Evolutionary conservation across 169 alveolate genomes (phyloP), one percentile per base, ranked within the genome.

Genomic region (Cryptosporidium sp.): DNA sequence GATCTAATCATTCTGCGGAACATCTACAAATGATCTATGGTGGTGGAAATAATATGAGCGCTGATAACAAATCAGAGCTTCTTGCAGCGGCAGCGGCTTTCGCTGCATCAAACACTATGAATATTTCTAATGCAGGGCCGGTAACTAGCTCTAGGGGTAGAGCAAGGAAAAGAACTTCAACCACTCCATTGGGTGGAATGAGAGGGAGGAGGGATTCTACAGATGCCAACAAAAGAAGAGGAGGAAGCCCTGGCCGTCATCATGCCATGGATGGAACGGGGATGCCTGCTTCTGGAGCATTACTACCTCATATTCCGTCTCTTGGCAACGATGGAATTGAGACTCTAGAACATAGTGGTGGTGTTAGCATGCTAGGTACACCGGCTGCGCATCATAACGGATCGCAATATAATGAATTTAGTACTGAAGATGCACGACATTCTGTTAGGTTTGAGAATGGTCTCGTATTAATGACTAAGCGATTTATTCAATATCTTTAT

Each of bases 61-160:
- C 89, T 45, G 89, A 80, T 42, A 80, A 80, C 45, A 80, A 80
- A 62, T 80, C 89, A 12, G 89, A 80, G 56, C 67, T 80, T 9
- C 75, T 80, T 60, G 89, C 89, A 61, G 89, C 89, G 73, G 89
- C 89, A 65, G 89, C 89, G 75, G 89, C 89, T 18, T 80, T 80
- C 48, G 89, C 89, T 21, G 89, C 89, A 1, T 80, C 89, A 2
- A 80, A 80, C 26, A 42, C 75, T 7, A 23, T 80, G 68, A 80
- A 80, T 58, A 56, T 73, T 4, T 58, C 86, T 4, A 31, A 23
- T 37, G 53, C 70, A 23, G 89, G 89, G 12, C 89, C 89, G 35
- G 45, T 80, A 0, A 62, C 89, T 21, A 80, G 16, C 12, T 80
- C 89, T 5, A 60, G 89, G 62, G 89, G 89, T 18, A 80, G 89